phyloP scores from a whole-genome alignment of 257 asterid genomes.

The Verbascum thapsus region DNA sequence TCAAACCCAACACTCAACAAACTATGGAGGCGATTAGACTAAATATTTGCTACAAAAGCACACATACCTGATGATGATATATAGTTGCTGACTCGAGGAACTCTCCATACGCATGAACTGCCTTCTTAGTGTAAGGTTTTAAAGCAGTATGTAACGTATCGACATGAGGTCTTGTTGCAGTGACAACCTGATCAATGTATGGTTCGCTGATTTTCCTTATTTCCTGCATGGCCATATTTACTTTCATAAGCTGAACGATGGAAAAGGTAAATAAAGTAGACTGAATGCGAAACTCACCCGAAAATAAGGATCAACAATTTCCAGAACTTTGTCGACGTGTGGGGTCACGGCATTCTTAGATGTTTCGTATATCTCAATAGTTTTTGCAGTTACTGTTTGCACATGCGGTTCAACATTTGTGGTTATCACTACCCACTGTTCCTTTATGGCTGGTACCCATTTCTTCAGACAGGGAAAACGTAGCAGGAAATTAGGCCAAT shows the following conservation, averaged over 20 bases:
- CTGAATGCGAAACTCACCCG: constrained; percentile 48
- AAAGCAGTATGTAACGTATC: constrained; percentile 43
- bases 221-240: constrained; percentile 45
- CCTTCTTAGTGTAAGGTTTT: constrained; percentile 59
- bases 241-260: constrained; percentile 10
- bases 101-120: constrained; percentile 54
- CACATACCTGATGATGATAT: constrained; percentile 63
- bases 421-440: constrained; percentile 52
- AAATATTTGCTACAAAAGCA: background rate
- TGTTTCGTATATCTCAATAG: constrained; percentile 49
- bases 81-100: constrained; percentile 63
- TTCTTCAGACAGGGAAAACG: constrained; percentile 47
- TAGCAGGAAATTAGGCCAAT: background rate
- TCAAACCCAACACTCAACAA: background rate
- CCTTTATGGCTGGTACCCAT: constrained; percentile 62
- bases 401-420: constrained; percentile 55
- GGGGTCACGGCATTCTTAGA: constrained; percentile 50
- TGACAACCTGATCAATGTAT: constrained; percentile 61
- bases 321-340: constrained; percentile 52
- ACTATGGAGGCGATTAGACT: background rate
- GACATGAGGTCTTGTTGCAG: constrained; percentile 66
- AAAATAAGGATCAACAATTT: constrained; percentile 61
- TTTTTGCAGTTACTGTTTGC: constrained; percentile 45
- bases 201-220: constrained; percentile 64
- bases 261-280: constrained; percentile 8